A percentile compares a stretch with the other conserved stretches of the same genome.
phyloP scores from a whole-genome alignment of 2,329 filamentous ascomycete species.

The Hypoxylon sp. region DNA sequence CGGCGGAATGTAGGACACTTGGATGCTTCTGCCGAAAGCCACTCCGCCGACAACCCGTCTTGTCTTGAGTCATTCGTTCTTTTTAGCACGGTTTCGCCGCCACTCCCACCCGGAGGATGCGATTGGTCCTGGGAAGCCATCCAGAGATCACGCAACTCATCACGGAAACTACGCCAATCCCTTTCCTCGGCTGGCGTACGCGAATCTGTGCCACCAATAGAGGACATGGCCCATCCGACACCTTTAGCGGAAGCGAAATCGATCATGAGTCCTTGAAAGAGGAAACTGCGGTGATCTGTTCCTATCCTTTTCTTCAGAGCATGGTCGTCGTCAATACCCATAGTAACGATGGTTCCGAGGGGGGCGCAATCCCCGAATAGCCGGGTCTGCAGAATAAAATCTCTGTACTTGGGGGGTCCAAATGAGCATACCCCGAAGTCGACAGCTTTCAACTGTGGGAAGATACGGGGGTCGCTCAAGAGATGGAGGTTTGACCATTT shows the following conservation, averaged over 20 bases:
- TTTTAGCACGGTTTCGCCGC: not conserved
- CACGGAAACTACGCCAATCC: not conserved
- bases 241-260: no score
- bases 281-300: not conserved
- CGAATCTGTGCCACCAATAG: no score
- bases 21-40: not conserved
- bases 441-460: not conserved
- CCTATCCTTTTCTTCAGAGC: not conserved
- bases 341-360: not conserved
- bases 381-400: conserved; percentile 10
- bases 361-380: conserved; percentile 1
- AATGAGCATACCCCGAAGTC: not conserved
- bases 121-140: not conserved
- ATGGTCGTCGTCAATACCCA: not conserved
- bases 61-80: not conserved
- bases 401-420: conserved; percentile 1
- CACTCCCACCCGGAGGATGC: conserved; percentile 2
- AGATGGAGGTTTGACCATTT: no score
- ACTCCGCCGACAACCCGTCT: conserved; percentile 3
- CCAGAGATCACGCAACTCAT: not conserved
- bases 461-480: not conserved
- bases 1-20: conserved; percentile 1
- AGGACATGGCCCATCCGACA: no score
- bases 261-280: not conserved
- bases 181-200: not conserved